Base-by-base conservation (phyloP, 2,329 filamentous ascomycete genomes). In the Stagonosporopsis vannaccii region DNA sequence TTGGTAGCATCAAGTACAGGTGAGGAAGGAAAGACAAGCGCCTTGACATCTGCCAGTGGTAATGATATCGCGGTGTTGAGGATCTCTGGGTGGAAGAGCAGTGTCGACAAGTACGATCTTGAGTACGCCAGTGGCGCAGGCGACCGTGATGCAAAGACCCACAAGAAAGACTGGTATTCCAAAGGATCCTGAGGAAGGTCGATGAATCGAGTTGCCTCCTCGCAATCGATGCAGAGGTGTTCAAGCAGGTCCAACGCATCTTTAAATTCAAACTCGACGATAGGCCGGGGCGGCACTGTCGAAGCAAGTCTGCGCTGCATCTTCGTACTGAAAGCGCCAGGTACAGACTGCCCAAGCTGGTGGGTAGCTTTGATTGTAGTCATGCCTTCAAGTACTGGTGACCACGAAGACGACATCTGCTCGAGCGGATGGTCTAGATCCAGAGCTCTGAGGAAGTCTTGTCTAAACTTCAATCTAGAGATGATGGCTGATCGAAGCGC, bases 251-350 rank as follows among this genome's bases (percentile, higher is more conserved):
- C 78, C 60, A 89, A 84, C 0, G 92, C 90, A 66, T 91, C 87
- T 13, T 88, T 84, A 64, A 91, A 89, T 23, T 84, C 85, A 2
- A 93, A 80, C 49, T 91, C 84, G 11, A 97, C 90, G 66, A 97
- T 94, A 0, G 94, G 93, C 8, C 94, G 85, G 7, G 95, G 95
- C 4, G 95, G 95, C 67, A 97, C 93, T 0, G 92, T 97, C 65
- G 92, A 97, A 0, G 95, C 93, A 28, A 99, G 82, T 60, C 90
- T 90, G n/a, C 93, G 85, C 72, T 99, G 95, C 33, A 98, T 84
- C 71, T 97, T 96, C 22, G 87, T 86, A 66, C 92, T 97, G 74
- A 97, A 98, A 0, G 93, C 87, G n/a, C 88, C 87, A 0, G 87
- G 84, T 0, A 96, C 86, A 0, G 85, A 75, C 46, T 82, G 86